Conservation (phyloP, 192 early-diverging fungal genomes). For the Spinellus fusiger region DNA sequence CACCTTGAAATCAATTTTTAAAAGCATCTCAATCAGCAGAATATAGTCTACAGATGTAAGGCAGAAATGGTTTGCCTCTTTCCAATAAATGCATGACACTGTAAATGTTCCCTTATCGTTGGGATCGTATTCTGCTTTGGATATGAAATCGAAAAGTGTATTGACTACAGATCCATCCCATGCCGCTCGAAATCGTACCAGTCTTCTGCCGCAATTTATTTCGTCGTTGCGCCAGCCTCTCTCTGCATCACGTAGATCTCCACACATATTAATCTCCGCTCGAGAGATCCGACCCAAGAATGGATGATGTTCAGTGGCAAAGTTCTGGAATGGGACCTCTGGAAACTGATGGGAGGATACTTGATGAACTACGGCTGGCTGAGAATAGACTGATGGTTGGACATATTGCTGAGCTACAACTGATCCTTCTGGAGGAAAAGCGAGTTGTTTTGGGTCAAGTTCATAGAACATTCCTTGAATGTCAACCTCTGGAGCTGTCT, state of each 20-base stretch:
- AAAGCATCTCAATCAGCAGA: conserved; percentile 62
- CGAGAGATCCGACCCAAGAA: too few relatives aligned
- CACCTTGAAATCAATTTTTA: conserved; percentile 62
- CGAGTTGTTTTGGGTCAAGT: too few relatives aligned
- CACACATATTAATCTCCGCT: conserved; percentile 58
- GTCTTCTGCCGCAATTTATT: conserved; percentile 53
- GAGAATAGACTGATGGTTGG: too few relatives aligned
- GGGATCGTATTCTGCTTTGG: conserved; percentile 36
- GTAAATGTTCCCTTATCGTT: background rate
- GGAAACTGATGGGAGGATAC: too few relatives aligned
- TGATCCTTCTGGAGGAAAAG: too few relatives aligned
- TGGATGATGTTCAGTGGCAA: too few relatives aligned
- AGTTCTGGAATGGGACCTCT: too few relatives aligned
- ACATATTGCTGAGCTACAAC: too few relatives aligned
- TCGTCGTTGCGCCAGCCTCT: conserved; percentile 63
- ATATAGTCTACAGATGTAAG: conserved; percentile 77
- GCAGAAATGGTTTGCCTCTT: conserved; percentile 61
- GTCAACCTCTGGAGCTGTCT: too few relatives aligned
- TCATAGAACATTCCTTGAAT: too few relatives aligned
- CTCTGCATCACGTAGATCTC: conserved; percentile 60
- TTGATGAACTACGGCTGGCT: too few relatives aligned
- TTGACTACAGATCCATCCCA: conserved; percentile 60
- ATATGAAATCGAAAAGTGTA: conserved; percentile 61
- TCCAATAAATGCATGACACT: conserved; percentile 80
- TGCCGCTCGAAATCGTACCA: conserved; percentile 71